A percentile compares a stretch with the other conserved stretches of the same genome.
phyloP scores from a whole-genome alignment of 805 yeast genomes.

The Millerozyma acaciae region DNA sequence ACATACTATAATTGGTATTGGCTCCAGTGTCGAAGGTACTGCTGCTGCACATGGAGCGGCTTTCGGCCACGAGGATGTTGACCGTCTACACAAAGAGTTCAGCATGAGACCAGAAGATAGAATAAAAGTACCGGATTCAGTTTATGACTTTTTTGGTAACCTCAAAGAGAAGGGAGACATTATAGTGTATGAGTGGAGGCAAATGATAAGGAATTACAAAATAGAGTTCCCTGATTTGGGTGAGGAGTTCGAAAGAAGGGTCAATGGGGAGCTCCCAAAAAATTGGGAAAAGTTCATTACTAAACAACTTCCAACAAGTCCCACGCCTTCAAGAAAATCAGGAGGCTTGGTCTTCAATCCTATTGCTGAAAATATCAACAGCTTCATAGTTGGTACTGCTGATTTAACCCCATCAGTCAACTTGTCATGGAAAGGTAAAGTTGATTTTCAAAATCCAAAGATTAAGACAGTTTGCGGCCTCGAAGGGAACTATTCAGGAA shows the following conservation, averaged over 20 bases:
- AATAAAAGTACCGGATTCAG: conserved; percentile 20
- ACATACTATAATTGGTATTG: conserved; percentile 32
- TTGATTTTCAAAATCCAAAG: conserved; percentile 27
- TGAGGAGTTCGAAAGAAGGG: conserved; percentile 19
- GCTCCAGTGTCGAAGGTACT: conserved; percentile 23
- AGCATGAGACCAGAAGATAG: conserved; percentile 17
- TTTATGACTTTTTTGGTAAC: conserved; percentile 26
- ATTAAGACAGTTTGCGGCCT: conserved; percentile 17
- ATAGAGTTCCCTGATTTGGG: conserved; percentile 24
- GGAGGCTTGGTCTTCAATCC: conserved; percentile 25
- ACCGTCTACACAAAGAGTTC: conserved; percentile 12
- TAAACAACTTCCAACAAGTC: conserved; percentile 9
- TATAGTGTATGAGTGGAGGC: conserved; percentile 19
- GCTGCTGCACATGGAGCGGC: conserved; percentile 36
- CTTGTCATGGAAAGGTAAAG: conserved; percentile 22
- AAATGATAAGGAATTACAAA: conserved; percentile 15
- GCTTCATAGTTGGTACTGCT: conserved; percentile 33
- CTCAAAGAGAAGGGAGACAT: conserved; percentile 17
- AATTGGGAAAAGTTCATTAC: conserved; percentile 23
- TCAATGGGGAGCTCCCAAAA: conserved; percentile 22
- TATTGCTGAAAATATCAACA: conserved; percentile 19
- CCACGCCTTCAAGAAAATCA: conserved; percentile 25
- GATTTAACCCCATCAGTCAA: conserved; percentile 31
- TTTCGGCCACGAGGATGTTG: conserved; percentile 27
- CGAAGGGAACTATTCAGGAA: conserved; percentile 26